phyloP scores from a whole-genome alignment of 2,329 filamentous ascomycete species.

The Paraphoma sp. region DNA sequence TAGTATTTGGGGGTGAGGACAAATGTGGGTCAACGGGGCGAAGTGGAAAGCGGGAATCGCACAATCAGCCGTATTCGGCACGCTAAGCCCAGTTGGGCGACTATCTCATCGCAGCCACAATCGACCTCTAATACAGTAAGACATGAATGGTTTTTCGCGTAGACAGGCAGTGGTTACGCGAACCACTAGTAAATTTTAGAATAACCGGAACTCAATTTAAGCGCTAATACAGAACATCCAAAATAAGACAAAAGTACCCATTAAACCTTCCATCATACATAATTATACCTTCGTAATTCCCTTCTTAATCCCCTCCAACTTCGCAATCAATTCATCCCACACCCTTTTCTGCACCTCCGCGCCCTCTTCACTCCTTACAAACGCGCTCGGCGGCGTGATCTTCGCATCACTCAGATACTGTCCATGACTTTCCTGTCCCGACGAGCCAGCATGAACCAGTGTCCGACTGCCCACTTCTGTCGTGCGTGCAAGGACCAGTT shows the following conservation, averaged over 20 bases:
- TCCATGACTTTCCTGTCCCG: conserved; percentile 48
- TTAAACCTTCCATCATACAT: no score
- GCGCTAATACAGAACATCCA: no score
- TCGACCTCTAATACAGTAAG: not conserved
- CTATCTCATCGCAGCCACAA: not conserved
- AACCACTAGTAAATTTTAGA: no score
- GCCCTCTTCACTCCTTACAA: conserved; percentile 48
- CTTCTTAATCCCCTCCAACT: conserved; percentile 47
- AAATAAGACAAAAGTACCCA: no score
- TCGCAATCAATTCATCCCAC: conserved; percentile 49
- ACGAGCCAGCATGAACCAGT: conserved; percentile 48
- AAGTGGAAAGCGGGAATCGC: not conserved
- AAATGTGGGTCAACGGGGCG: not conserved
- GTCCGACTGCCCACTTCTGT: conserved; percentile 51
- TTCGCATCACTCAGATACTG: conserved; percentile 48
- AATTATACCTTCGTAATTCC: conserved; percentile 29
- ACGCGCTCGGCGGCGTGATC: conserved; percentile 32
- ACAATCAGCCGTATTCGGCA: not conserved
- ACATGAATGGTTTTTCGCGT: no score
- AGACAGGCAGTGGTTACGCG: no score
- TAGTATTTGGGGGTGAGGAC: not conserved
- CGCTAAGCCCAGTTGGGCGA: not conserved
- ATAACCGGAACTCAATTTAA: no score
- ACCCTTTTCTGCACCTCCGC: conserved; percentile 43
- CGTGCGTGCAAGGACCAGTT: conserved; percentile 38